Conservation (phyloP, 257 asterid species). For the Jaltomata sinuosa region DNA sequence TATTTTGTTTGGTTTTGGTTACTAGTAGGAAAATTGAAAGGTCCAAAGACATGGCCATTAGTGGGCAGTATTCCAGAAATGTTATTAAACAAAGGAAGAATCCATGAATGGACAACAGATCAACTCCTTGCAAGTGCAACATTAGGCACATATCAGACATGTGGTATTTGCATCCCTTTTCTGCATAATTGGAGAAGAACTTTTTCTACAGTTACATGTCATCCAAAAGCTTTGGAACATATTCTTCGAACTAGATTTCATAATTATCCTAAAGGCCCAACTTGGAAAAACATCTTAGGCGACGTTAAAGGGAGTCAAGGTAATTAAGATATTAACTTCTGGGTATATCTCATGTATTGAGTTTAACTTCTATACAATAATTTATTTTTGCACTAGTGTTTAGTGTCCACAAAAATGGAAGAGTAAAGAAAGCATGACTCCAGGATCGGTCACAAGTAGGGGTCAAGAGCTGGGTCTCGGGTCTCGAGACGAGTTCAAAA, state of each 20-base stretch:
- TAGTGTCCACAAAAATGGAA: no score
- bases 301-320: neutral
- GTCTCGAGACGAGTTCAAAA: no score
- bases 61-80: neutral
- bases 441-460: no score
- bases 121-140: neutral
- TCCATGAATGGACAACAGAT: neutral
- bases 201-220: neutral
- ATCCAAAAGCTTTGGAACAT: neutral
- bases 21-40: neutral
- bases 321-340: neutral
- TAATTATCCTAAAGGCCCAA: slow-evolving; percentile 3
- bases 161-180: neutral
- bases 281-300: neutral
- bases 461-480: no score
- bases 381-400: no score
- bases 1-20: neutral
- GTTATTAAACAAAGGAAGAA: neutral
- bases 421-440: no score
- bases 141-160: neutral
- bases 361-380: no score
- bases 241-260: neutral
- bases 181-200: neutral
- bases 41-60: slow-evolving; percentile 3
- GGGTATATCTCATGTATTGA: no score